Evolutionary conservation across 1,284 basidiomycete genomes (phyloP), one percentile per base, ranked within the genome.

Genomic region (Pyrrhoderma noxium): DNA sequence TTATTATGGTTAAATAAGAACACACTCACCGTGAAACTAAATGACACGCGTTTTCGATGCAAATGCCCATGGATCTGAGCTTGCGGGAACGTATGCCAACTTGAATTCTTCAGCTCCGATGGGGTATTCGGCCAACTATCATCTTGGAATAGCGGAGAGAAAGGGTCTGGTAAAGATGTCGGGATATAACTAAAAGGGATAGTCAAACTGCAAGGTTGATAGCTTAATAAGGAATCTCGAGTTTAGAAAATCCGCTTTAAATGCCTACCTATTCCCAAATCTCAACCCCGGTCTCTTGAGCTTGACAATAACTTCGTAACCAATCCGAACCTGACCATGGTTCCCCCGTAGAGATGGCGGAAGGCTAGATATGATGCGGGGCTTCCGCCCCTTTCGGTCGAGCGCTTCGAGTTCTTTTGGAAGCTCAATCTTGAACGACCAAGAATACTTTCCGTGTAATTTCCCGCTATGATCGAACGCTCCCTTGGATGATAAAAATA

Each of bases 381-480:
- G 37, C 7, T 34, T 22, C 37, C n/a, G 36, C 16, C 47, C 45
- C 14, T 52, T 36, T 42, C 47, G 34, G 1, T 23, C 39, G 21
- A 22, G 44, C 3, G 52, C 21, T 19, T 44, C 18, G 3, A 57
- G 42, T 16, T 41, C 35, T 9, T 44, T 46, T 9, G 57, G 57
- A 21, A 59, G 41, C 22, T 47, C 49, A 35, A 55, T 43, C 31
- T 52, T 51, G 46, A 56, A 59, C 8, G 47, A 45, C 57, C 57
- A 59, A 21, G 52, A 38, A 35, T 57, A 59, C 51, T 59, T 31
- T 45, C 57, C 57, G 40, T 52, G 39, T 9, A 59, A 35, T 36
- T 57, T 57, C 22, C 50, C 44, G 38, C 43, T 41, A 27, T 35
- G 40, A 22, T 48, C 45, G 21, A 22, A 22, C 19, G n/a, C 5